Base-by-base conservation (phyloP, 2,329 filamentous ascomycete species). In the Lecanicillium sp. region DNA sequence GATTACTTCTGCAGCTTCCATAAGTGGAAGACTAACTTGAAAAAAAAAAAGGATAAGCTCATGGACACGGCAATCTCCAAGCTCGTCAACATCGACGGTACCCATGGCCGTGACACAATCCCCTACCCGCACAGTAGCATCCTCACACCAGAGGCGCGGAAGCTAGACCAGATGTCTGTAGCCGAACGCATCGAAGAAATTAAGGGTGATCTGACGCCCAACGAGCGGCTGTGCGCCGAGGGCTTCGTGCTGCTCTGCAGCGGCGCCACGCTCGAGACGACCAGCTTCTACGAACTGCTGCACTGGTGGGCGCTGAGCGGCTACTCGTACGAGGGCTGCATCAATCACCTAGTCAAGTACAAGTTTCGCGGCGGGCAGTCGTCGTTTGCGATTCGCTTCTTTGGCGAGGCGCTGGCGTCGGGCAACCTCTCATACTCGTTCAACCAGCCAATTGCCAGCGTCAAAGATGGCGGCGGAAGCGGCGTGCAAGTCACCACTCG, bases 251-350 rank as follows among this genome's bases (percentile, higher is more conserved):
- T 66, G 0, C 58, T 69, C 2, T 62, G 59, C 43, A 66, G 65
- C 36, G 64, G 66, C 5, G 62, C 53, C 0, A 66, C 61, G 0
- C 57, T 68, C 1, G 57, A 63, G 9, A 66, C 61, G 0, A 64
- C 59, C 0, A 64, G 61, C 17, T 67, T 72, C 41, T 62, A 64
- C 34, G 67, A 72, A 38, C 62, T 71, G 22, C 49, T 72, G 14
- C 66, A 67, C 41, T 70, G 66, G 67, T 71, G 60, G 66, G 68
- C 61, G 8, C 50, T 66, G 2, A 56, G 55, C 38, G 65, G 57
- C 19, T 67, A 66, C 47, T 59, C 53, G 5, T 68, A 62, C 37
- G 48, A 53, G 13, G 61, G 58, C 1, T 64, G 59, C 29, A 53
- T 65, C 18, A 56, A 64, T 19, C 54, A 56, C n/a, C 49, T 64